Base-by-base conservation (phyloP, 1,284 basidiomycete species). In the Ceratobasidium sp. region DNA sequence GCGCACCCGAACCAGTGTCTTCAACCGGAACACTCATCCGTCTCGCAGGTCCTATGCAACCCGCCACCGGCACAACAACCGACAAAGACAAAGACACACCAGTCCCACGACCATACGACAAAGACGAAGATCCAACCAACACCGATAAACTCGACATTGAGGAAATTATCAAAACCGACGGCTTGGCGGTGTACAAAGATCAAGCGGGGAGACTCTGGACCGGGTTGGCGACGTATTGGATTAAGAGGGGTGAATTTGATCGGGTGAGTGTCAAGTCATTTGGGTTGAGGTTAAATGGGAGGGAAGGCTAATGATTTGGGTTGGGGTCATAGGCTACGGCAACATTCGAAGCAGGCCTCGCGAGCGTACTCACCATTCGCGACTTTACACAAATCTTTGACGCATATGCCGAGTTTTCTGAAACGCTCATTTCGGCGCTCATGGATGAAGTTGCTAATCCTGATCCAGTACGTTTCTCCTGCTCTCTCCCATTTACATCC, bases 371-470 rank as follows among this genome's bases (percentile, higher is more conserved):
- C 83, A 99, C 98, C 0, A 94, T 99, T 80, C 92, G 97, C 33
- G 98, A 99, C 86, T 99, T 99, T 85, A 97, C 96, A 1, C 97
- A 98, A 84, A 97, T 99, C 81, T 99, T 99, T 84, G 97, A 99
- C 84, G 94, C 97, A 3, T 98, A 98, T 84, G 93, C 95, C 40
- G 97, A 99, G 83, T 98, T 98, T 83, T 93, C 93, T 76, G 97
- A 98, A 86, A 94, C 94, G 4, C 89, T 98, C 82, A 94, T 99
- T 82, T 94, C 92, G 76, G 95, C 95, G 0, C 87, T 99, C 85
- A 98, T 99, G 97, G 93, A 94, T 80, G 92, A 91, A 79, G 84
- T 99, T 70, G 92, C 90, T 60, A 87, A 89, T 40, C 89, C 87
- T 0, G 90, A 90, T 46, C 92, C 92, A 63, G 84, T 76, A 66